Evolutionary conservation across 2,329 filamentous ascomycete genomes (phyloP).

Genomic region (Ophiocordyceps camponoti-floridani): DNA sequence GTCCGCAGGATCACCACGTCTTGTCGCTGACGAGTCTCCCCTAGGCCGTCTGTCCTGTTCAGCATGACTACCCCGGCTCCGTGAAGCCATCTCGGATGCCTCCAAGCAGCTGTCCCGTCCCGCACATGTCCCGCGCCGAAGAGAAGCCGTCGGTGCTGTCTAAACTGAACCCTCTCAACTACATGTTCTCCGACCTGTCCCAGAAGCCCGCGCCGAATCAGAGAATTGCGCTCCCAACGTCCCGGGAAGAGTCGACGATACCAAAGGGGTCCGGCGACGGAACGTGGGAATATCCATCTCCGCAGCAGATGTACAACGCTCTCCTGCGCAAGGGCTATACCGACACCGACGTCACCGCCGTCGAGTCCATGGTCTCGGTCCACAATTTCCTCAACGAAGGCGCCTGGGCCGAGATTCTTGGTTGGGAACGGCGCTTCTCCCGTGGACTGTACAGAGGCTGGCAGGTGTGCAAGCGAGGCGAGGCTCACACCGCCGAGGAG

Average conservation of each 20-base stretch:
- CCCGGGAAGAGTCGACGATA: constrained; percentile 74
- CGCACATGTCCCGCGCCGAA: constrained; percentile 16
- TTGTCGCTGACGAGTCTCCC: constrained; percentile 6
- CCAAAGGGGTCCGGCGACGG: constrained; percentile 63
- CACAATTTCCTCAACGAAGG: constrained; percentile 98
- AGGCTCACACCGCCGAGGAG: constrained; percentile 35
- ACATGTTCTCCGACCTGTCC: constrained; percentile 80
- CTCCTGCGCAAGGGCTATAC: constrained; percentile 90
- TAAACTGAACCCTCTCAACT: constrained; percentile 60
- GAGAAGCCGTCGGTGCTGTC: constrained; percentile 29
- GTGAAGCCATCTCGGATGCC: constrained; percentile 13
- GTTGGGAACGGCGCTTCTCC: constrained; percentile 79
- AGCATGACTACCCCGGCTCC: constrained; percentile 32
- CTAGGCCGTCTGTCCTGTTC: constrained; percentile 39
- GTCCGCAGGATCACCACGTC: background rate
- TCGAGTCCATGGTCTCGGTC: constrained; percentile 92
- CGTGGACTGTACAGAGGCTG: constrained; percentile 56
- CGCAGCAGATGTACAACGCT: constrained; percentile 99
- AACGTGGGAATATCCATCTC: constrained; percentile 95
- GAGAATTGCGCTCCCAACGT: constrained; percentile 53
- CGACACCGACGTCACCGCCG: constrained; percentile 81
- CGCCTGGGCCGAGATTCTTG: constrained; percentile 86
- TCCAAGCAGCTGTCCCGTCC: constrained; percentile 22
- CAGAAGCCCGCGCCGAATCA: constrained; percentile 64
- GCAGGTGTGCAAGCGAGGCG: constrained; percentile 56